These are phyloP conservation scores for Mycena galopus DNA, from an alignment of 768 basidiomycete species.

Conservation along the genomic window DNA sequence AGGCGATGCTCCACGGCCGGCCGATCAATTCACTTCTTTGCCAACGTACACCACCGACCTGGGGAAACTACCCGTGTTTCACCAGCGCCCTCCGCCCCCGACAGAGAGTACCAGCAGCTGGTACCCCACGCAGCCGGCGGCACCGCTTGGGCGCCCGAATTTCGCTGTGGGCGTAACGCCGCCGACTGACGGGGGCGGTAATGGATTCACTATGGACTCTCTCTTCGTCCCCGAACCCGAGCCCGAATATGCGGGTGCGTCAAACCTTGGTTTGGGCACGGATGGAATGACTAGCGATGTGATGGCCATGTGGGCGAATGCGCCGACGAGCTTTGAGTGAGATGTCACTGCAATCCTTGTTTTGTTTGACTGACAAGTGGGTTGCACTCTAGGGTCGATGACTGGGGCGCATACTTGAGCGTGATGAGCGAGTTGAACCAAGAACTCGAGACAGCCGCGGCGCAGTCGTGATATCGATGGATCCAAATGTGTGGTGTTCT, in stretches of 20 bases:
- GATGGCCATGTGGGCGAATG: neutral
- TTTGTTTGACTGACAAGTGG: no score
- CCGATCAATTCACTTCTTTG: neutral
- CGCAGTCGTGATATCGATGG: neutral
- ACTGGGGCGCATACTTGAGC: neutral
- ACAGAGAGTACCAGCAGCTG: slow-evolving; percentile 8
- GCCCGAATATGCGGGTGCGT: neutral
- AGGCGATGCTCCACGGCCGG: neutral
- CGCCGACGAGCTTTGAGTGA: neutral
- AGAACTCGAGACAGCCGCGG: neutral
- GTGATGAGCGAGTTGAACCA: neutral
- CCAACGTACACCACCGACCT: slow-evolving; percentile 30
- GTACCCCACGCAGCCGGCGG: slow-evolving; percentile 18
- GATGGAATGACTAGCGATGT: neutral
- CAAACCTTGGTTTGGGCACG: no score
- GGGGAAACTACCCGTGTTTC: slow-evolving; percentile 8
- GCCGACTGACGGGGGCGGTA: neutral
- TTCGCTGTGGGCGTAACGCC: neutral
- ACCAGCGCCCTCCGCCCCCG: neutral
- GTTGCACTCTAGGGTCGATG: neutral
- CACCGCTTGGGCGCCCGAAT: slow-evolving; percentile 17
- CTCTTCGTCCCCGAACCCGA: neutral
- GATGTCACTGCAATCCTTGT: neutral
- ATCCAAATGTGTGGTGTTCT: no score
- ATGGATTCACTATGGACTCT: neutral